A percentile compares a stretch with the other conserved stretches of the same genome.
Evolutionary conservation across 2,329 filamentous ascomycete species (phyloP).

Genomic region (Penicillium vulpinum): DNA sequence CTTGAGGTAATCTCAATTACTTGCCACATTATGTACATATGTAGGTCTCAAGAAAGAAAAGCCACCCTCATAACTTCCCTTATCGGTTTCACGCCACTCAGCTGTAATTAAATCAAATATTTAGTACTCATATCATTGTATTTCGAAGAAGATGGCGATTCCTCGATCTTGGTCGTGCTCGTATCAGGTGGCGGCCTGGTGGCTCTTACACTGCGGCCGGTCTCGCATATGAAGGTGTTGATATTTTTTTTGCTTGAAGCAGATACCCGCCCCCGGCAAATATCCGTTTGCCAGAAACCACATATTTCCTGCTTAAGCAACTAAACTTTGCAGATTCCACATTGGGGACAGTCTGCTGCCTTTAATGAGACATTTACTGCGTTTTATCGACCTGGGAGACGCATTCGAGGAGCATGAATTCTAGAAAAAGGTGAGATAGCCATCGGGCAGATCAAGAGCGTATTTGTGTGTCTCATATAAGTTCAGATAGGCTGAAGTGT

Average conservation of each 20-base stretch:
- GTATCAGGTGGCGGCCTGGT: slow-evolving; percentile 45
- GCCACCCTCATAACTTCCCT: not conserved
- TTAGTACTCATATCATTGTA: not conserved
- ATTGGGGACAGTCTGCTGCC: slow-evolving; percentile 41
- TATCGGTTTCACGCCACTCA: not conserved
- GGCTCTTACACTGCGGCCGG: slow-evolving; percentile 49
- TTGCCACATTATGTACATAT: too few species aligned
- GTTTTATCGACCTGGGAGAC: slow-evolving; percentile 48
- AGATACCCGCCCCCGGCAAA: slow-evolving; percentile 45
- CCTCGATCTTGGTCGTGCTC: not conserved
- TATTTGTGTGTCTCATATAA: not conserved
- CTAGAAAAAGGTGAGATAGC: slow-evolving; percentile 36
- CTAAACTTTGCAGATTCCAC: slow-evolving; percentile 33
- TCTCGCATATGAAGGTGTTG: slow-evolving; percentile 49
- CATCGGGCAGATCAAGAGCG: not conserved
- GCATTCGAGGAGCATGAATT: slow-evolving; percentile 47
- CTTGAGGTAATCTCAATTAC: not conserved
- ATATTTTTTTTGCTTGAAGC: slow-evolving; percentile 49
- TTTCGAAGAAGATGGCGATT: not conserved
- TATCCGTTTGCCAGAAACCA: not conserved
- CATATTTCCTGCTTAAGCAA: not conserved
- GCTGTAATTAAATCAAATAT: not conserved
- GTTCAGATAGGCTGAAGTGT: slow-evolving; percentile 1
- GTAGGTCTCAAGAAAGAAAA: not conserved
- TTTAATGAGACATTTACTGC: slow-evolving; percentile 45